These are phyloP conservation scores for Pseudogymnoascus sp. DNA, from an alignment of 2,329 filamentous ascomycete genomes.

Conservation along the genomic window DNA sequence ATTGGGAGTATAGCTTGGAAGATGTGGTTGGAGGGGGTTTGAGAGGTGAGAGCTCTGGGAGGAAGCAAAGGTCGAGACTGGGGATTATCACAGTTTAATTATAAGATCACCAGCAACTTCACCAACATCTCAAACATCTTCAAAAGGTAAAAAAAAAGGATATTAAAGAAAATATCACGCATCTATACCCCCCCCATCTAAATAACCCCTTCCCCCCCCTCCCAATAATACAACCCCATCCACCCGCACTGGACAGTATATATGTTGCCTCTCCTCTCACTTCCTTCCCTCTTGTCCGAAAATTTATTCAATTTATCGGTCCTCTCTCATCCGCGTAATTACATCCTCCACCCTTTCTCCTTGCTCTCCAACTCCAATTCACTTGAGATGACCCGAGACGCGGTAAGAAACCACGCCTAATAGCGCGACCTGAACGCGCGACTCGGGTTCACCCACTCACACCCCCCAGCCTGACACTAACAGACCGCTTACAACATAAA, in stretches of 20 bases:
- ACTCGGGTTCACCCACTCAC: background rate
- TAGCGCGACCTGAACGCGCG: background rate
- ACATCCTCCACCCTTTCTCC: background rate
- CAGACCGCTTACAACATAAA: background rate
- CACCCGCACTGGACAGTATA: background rate
- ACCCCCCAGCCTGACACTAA: background rate
- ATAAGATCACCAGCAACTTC: too few species aligned
- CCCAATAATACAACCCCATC: background rate
- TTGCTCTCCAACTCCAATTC: background rate
- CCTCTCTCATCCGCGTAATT: background rate
- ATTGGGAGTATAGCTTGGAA: too few species aligned
- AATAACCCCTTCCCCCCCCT: background rate
- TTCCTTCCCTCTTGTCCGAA: background rate
- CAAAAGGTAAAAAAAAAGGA: background rate
- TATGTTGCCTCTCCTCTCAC: background rate
- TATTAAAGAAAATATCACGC: background rate
- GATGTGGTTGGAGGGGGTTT: too few species aligned
- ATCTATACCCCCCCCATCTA: background rate
- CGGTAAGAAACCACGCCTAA: background rate
- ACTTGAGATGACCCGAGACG: background rate
- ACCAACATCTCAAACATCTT: too few species aligned
- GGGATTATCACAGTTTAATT: too few species aligned
- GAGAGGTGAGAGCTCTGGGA: too few species aligned
- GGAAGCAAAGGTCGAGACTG: too few species aligned
- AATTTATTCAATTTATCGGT: background rate